Evolutionary conservation across 2,329 filamentous ascomycete species (phyloP), one percentile per base, ranked within the genome.

Genomic region (Pestalotiopsis sp.): DNA sequence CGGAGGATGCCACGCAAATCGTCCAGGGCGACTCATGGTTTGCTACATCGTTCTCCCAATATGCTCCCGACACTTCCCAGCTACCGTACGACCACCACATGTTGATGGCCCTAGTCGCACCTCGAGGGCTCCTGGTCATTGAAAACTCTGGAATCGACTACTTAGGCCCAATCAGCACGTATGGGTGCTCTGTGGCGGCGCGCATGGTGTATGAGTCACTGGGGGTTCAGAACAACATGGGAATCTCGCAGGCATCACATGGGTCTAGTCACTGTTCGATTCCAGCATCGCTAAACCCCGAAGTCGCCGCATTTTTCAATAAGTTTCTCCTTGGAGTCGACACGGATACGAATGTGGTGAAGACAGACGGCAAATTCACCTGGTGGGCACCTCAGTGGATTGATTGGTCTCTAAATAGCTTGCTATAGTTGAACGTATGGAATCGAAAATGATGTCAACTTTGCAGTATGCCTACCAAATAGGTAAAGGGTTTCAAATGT

Each of bases 21-120:
- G 79, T 87, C 4, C 78, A 75, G n/a, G 85, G 87, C 74, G 87
- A 88, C 66, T 83, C 84, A 4, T 87, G 85, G 85, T 86, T 87
- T 79, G 83, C 83, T 20, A 79, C 76, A 1, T 75, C 74, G 27
- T 87, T 87, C 76, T 81, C 85, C 66, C 90, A 82, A 52, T 78
- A 81, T 69, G 79, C 81, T 85, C 86, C 90, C 79, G 81, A 72
- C 66, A 78, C 79, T 62, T 79, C 77, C 65, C 77, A 78, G 67
- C 77, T 86, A 5, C 82, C 85, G 7, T 80, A 83, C 67, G 85
- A 87, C 72, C 84, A 87, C 73, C 84, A 87, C 75, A 79, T 83
- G 77, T 80, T 86, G 13, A 83, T 83, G 61, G 85, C 78, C 38
- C 75, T 87, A 45, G 80, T 86, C 27, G 83, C 83, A 6, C 85